A percentile compares a stretch with the other conserved stretches of the same genome.
Evolutionary conservation across 2,329 filamentous ascomycete genomes (phyloP).

Genomic region (Pyrenochaeta sp.): DNA sequence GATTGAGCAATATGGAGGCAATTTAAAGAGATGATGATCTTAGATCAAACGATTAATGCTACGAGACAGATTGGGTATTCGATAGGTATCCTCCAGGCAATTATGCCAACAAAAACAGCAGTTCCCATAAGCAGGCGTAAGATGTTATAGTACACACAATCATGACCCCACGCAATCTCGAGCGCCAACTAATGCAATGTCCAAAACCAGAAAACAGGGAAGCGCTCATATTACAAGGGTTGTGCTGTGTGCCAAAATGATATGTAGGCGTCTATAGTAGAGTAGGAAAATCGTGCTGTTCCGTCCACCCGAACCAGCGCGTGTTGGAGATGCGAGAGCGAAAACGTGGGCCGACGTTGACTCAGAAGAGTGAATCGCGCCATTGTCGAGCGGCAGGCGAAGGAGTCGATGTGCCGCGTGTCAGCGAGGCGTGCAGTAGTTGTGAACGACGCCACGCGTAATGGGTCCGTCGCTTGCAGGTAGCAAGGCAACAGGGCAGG

Average conservation of each 20-base stretch:
- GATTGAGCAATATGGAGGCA: constrained; percentile 2
- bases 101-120: constrained; percentile 26
- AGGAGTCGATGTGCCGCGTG: constrained; percentile 20
- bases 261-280: constrained; percentile 37
- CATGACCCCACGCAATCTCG: constrained; percentile 23
- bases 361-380: constrained; percentile 28
- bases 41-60: constrained; percentile 29
- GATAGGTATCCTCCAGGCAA: constrained; percentile 30
- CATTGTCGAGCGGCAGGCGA: constrained; percentile 23
- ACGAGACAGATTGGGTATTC: constrained; percentile 25
- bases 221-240: constrained; percentile 47
- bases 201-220: constrained; percentile 30
- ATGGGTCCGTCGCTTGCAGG: constrained; percentile 22
- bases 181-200: constrained; percentile 45
- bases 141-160: constrained; percentile 22
- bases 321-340: constrained; percentile 37
- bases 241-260: constrained; percentile 26
- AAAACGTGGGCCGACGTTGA: constrained; percentile 32
- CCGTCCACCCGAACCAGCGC: constrained; percentile 47
- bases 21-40: constrained; percentile 13
- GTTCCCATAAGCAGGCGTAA: constrained; percentile 21
- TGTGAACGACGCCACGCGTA: constrained; percentile 13
- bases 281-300: constrained; percentile 27
- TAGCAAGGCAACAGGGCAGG: constrained; percentile 10
- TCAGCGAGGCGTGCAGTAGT: constrained; percentile 19